Evolutionary conservation across 257 asterid species (phyloP), one percentile per base, ranked within the genome.

Genomic region (Forsythia suspensa): DNA sequence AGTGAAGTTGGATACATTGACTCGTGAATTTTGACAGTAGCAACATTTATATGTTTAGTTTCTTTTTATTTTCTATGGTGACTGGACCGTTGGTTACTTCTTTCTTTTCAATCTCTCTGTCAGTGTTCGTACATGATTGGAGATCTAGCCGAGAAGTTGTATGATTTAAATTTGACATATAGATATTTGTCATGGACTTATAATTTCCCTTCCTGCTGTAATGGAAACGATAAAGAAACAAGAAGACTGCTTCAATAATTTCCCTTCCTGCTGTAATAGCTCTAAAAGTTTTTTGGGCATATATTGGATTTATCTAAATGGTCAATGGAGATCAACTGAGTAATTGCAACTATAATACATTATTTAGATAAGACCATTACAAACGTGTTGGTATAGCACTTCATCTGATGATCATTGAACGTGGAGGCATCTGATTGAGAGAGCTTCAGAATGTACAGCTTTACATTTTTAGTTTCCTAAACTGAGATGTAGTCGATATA

Each of bases 1-100:
- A 81, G 68, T 34, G 76, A 70, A 68, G 74, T 68, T 41, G 75
- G 41, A 70, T 74, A 46, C 63, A 18, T 75, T 15, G 41, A 59
- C 29, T 72, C 70, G 21, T 71, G 39, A 63, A 44, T 73, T 63
- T 77, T 21, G 41, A 59, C 43, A 73, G 52, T 42, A 38, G 51
- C 68, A 73, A 70, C 52, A 36, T 74, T 38, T 78, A 75, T 75
- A 18, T 73, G 15, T 63, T 29, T 43, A 8, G 24, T 67, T 61
- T 72, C 55, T 38, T 74, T 52, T 73, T 37, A n/a, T 10, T 21
- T 65, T 69, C 46, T 29, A 69, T 69, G 57, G 75, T 71, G 79
- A 63, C 11, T 48, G 79, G 66, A 16, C 36, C 63, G 55, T 76
- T 41, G 16, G 11, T 24, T 24, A 63, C 70, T 24, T 21, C 3